phyloP scores from a whole-genome alignment of 257 asterid genomes.

The Salvia miltiorrhiza region DNA sequence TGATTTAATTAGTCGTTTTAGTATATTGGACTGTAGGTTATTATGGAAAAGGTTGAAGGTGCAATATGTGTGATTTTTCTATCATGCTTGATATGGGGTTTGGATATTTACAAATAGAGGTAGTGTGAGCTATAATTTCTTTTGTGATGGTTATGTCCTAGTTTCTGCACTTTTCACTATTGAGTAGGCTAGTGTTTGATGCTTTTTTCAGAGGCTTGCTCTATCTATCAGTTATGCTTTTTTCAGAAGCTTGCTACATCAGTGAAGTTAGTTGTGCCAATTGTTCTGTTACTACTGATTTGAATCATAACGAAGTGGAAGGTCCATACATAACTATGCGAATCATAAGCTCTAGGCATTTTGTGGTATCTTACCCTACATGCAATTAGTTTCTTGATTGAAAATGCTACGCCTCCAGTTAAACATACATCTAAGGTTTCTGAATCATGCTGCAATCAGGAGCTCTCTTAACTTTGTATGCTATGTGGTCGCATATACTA shows the following conservation, averaged over 20 bases:
- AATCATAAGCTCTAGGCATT: slow-evolving; percentile 5
- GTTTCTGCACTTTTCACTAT: not conserved
- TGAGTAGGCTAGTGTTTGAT: not conserved
- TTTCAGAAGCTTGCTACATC: slow-evolving; percentile 8
- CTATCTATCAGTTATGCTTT: slow-evolving; percentile 3
- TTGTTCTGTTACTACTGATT: not conserved
- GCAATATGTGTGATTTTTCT: not conserved
- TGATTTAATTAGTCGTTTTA: slow-evolving; percentile 10
- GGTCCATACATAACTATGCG: not conserved
- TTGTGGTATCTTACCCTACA: not conserved
- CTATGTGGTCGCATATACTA: not conserved
- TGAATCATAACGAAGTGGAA: slow-evolving; percentile 2
- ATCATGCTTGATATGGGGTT: slow-evolving; percentile 1
- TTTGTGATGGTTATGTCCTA: slow-evolving; percentile 9
- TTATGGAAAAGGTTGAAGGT: slow-evolving; percentile 8
- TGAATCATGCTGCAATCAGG: not conserved
- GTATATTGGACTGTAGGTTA: slow-evolving; percentile 6
- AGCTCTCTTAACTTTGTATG: slow-evolving; percentile 13
- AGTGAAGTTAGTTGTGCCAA: slow-evolving; percentile 7
- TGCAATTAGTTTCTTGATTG: not conserved
- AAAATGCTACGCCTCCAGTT: not conserved
- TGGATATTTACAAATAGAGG: slow-evolving; percentile 6
- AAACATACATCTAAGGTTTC: not conserved
- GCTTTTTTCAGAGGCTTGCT: slow-evolving; percentile 9
- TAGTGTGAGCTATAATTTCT: slow-evolving; percentile 9